Evolutionary conservation across 352 stramenopile genomes (phyloP).

Genomic region (Discostella stelligera): DNA sequence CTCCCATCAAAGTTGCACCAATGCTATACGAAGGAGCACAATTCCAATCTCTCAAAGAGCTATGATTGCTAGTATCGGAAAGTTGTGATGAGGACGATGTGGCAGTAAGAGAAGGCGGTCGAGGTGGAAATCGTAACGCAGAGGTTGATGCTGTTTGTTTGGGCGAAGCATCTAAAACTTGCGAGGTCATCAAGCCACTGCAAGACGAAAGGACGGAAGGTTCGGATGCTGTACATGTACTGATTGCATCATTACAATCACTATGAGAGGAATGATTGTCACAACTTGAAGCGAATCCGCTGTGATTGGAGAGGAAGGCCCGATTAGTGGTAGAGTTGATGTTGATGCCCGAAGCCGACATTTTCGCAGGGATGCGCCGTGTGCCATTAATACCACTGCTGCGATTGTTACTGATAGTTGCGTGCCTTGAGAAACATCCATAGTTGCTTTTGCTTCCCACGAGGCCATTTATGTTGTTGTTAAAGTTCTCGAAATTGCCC

Average conservation of each 20-base stretch:
- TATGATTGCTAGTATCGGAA: conserved; percentile 18
- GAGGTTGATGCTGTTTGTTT: conserved; percentile 10
- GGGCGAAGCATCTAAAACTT: conserved; percentile 7
- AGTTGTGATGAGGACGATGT: conserved; percentile 7
- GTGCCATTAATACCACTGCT: conserved; percentile 8
- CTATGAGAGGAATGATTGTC: conserved; percentile 9
- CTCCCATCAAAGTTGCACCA: conserved; percentile 53
- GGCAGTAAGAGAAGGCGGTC: conserved; percentile 12
- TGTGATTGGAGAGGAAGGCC: conserved; percentile 4
- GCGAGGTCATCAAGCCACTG: conserved; percentile 6
- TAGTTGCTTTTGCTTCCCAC: conserved; percentile 5
- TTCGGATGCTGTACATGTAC: conserved; percentile 32
- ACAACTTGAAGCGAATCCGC: conserved; percentile 4
- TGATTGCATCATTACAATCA: conserved; percentile 41
- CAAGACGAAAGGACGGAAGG: conserved; percentile 28
- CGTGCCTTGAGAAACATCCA: not conserved
- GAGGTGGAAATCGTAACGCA: conserved; percentile 28
- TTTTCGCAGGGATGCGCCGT: not conserved
- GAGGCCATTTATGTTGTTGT: conserved; percentile 12
- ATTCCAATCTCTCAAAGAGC: conserved; percentile 1
- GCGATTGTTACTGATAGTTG: conserved; percentile 6
- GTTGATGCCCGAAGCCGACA: not conserved
- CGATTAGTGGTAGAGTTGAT: not conserved
- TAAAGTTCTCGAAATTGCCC: conserved; percentile 54
- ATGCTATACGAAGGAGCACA: conserved; percentile 29